Conservation (phyloP, 805 yeast species). For the Metschnikowia shivogae region DNA sequence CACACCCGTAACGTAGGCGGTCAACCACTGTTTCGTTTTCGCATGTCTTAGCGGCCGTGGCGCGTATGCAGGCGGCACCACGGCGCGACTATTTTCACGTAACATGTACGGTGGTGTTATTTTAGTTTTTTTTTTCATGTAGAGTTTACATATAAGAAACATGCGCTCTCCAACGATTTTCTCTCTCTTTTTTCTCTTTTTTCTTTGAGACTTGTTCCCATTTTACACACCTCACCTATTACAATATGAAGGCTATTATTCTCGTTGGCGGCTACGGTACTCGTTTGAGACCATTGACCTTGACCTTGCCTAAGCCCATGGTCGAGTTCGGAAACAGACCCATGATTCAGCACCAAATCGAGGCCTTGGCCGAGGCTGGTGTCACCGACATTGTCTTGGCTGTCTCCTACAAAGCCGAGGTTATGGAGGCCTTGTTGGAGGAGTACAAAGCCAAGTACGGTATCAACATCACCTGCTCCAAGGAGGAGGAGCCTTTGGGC, state of each 20-base stretch:
- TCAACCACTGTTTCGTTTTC: not conserved
- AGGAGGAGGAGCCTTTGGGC: slow-evolving; percentile 98
- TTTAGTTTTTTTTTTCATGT: slow-evolving; percentile 10
- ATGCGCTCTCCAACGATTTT: not conserved
- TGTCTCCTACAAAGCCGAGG: slow-evolving; percentile 99
- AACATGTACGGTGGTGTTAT: slow-evolving; percentile 10
- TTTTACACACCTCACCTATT: not conserved
- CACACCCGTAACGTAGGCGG: too few species aligned
- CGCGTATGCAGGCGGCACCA: slow-evolving; percentile 3
- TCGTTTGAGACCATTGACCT: slow-evolving; percentile 96
- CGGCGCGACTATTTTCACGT: slow-evolving; percentile 10
- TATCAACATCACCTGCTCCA: slow-evolving; percentile 92
- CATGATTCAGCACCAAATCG: slow-evolving; percentile 97
- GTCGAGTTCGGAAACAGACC: slow-evolving; percentile 99
- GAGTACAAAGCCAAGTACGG: slow-evolving; percentile 94
- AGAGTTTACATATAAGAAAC: slow-evolving; percentile 8
- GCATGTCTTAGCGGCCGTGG: not conserved
- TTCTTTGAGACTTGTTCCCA: slow-evolving; percentile 8
- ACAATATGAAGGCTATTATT: slow-evolving; percentile 87
- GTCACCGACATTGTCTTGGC: slow-evolving; percentile 98
- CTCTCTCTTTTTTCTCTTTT: slow-evolving; percentile 3
- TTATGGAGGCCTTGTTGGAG: slow-evolving; percentile 92
- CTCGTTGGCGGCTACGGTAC: slow-evolving; percentile 99
- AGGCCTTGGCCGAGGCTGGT: slow-evolving; percentile 96
- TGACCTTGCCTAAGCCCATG: slow-evolving; percentile 92